Conservation (phyloP, 441 rosid genomes). For the Daphne laureola region DNA sequence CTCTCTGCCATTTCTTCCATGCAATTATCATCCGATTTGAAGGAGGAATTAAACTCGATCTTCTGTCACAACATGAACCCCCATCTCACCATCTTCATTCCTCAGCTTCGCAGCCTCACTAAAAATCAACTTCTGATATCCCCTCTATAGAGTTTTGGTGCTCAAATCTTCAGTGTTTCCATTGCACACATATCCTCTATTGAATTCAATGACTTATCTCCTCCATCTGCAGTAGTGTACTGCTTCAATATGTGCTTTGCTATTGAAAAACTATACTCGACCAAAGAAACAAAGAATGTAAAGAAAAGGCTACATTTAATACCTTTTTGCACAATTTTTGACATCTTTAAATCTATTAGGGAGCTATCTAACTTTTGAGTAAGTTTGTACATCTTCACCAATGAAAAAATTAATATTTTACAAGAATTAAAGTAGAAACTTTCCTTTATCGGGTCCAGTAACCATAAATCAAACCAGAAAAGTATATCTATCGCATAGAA, state of each 20-base stretch:
- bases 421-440: too few species aligned
- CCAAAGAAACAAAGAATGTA: too few species aligned
- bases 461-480: too few species aligned
- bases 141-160: slow-evolving; percentile 63
- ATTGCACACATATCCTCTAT: slow-evolving; percentile 76
- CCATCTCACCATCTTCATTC: slow-evolving; percentile 59
- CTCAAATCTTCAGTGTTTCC: slow-evolving; percentile 88
- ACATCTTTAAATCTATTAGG: not conserved
- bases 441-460: too few species aligned
- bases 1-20: too few species aligned
- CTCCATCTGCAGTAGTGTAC: slow-evolving; percentile 81
- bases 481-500: too few species aligned
- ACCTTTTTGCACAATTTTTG: too few species aligned
- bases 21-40: too few species aligned
- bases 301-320: too few species aligned
- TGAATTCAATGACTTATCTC: slow-evolving; percentile 52
- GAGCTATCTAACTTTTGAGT: not conserved
- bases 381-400: too few species aligned
- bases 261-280: slow-evolving; percentile 62
- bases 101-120: slow-evolving; percentile 21
- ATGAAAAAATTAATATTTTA: too few species aligned
- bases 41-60: too few species aligned
- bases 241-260: slow-evolving; percentile 88
- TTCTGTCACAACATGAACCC: slow-evolving; percentile 87
- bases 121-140: slow-evolving; percentile 48